Evolutionary conservation across 2,329 filamentous ascomycete genomes (phyloP), one percentile per base, ranked within the genome.

Genomic region (Aspergillus versicolor): DNA sequence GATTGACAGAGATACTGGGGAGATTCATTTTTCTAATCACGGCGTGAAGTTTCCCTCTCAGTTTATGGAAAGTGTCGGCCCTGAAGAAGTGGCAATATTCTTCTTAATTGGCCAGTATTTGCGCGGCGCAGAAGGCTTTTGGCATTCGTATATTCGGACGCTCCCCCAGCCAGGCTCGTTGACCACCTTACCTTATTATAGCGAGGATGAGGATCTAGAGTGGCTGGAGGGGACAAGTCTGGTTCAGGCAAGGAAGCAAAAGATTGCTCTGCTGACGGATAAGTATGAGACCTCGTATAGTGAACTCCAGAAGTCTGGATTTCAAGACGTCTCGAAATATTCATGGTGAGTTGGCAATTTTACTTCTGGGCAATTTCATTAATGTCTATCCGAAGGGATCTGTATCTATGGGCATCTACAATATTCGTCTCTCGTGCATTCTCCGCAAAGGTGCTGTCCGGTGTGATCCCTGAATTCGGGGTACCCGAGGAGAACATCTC

Each of bases 61-160:
- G 1, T 85, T 89, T 62, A 70, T 88, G 46, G 64, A 76, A 1
- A 65, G 67, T 4, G 71, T 80, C 2, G 81, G 82, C 1, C 80
- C 84, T 0, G 82, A 89, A 62, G 83, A 89, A 56, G 73, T 87
- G 48, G 82, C 84, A 8, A 82, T 87, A 4, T 88, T 91, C 72
- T 88, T 89, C 61, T 78, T 92, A 5, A 80, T 89, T 67, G 84
- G 87, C 59, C 84, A 92, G 69, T 86, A 85, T 66, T 76, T 91
- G 32, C 72, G 81, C 2, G 83, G 82, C 1, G 54, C 72, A 2
- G 66, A 79, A 2, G 89, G 88, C 0, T 84, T 83, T 63, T 92
- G 89, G 89, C 80, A 77, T 69, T 81, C 85, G 1, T 92, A 92
- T 71, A 83, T 91, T 61, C 73, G 75, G 9, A 82, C 83, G 0